Evolutionary conservation across 441 rosid species (phyloP).

Genomic region (Syzygium malaccense): DNA sequence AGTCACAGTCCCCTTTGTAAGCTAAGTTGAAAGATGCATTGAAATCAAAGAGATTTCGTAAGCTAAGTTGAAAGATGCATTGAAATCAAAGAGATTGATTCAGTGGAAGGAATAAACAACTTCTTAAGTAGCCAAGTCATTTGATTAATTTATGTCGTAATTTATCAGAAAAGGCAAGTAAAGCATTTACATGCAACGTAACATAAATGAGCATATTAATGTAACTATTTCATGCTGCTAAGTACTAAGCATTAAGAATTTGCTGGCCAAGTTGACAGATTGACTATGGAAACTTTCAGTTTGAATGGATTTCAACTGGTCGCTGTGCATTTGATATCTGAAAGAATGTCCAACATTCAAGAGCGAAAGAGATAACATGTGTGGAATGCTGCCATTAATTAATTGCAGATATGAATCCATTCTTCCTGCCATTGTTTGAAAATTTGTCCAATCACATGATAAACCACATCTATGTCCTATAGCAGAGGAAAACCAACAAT

Average conservation of each 20-base stretch:
- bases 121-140: background rate
- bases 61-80: background rate
- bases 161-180: background rate
- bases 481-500: background rate
- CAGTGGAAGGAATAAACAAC: background rate
- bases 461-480: background rate
- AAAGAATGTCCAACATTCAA: background rate
- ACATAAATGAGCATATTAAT: background rate
- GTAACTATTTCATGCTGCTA: background rate
- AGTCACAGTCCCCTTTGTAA: background rate
- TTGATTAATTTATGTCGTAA: background rate
- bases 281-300: background rate
- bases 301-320: background rate
- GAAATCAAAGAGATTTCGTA: too few species aligned
- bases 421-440: background rate
- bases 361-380: background rate
- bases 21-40: background rate
- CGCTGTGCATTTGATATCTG: background rate
- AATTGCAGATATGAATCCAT: background rate
- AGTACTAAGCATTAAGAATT: background rate
- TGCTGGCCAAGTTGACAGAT: background rate
- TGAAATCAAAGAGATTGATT: background rate
- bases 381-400: background rate
- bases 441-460: background rate
- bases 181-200: background rate